Evolutionary conservation across 1,284 basidiomycete species (phyloP).

Genomic region (Microbotryum silenes-acaulis): DNA sequence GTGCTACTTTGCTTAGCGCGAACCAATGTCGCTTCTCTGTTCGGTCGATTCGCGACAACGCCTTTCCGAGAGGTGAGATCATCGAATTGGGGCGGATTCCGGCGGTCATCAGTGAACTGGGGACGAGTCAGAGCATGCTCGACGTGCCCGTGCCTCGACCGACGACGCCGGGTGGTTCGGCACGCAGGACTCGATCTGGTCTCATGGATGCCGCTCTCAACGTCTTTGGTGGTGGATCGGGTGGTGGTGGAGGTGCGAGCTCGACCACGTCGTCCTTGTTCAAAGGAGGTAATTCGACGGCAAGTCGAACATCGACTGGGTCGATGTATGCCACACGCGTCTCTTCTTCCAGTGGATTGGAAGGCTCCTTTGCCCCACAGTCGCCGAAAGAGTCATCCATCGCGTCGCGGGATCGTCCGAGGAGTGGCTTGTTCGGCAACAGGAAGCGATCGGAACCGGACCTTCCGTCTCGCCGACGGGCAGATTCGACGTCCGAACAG

Average conservation of each 20-base stretch:
- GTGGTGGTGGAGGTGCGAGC: too few relatives aligned
- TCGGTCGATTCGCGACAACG: background rate
- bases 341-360: background rate
- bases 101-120: conserved; percentile 16
- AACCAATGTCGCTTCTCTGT: conserved; percentile 6
- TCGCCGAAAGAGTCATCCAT: background rate
- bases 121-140: conserved; percentile 17
- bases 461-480: background rate
- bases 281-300: conserved; percentile 18
- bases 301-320: conserved; percentile 21
- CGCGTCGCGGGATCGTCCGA: background rate
- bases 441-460: background rate
- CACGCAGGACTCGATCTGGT: conserved; percentile 16
- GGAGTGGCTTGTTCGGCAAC: too few relatives aligned
- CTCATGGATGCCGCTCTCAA: conserved; percentile 17
- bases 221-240: conserved; percentile 13
- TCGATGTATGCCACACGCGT: conserved; percentile 6
- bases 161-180: conserved; percentile 5
- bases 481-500: background rate
- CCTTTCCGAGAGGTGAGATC: conserved; percentile 1
- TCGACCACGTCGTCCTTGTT: background rate
- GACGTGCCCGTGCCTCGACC: conserved; percentile 15
- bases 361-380: background rate
- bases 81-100: conserved; percentile 16
- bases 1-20: conserved; percentile 4